A percentile compares a stretch with the other conserved stretches of the same genome.
phyloP scores from a whole-genome alignment of 805 yeast species.

The Lipomyces anomalus region DNA sequence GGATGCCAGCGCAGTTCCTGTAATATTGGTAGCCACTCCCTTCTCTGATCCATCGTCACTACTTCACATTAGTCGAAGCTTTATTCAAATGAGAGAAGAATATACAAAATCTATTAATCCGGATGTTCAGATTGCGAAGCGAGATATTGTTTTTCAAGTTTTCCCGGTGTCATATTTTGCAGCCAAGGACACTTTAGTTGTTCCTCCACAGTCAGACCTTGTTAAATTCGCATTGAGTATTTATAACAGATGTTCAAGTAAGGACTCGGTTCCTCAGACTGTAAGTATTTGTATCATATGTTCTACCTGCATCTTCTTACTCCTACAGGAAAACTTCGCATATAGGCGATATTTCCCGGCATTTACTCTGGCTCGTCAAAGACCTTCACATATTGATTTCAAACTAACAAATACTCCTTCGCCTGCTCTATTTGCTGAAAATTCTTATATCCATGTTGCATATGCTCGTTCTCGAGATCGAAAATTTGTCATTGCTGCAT shows the following conservation, averaged over 20 bases:
- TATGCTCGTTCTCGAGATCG: slow-evolving; percentile 77
- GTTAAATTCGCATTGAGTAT: slow-evolving; percentile 29
- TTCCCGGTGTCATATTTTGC: slow-evolving; percentile 21
- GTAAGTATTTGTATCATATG: background rate
- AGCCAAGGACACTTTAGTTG: slow-evolving; percentile 27
- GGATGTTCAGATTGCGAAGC: slow-evolving; percentile 1
- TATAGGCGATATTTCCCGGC: slow-evolving; percentile 27
- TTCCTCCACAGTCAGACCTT: slow-evolving; percentile 29
- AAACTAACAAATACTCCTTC: slow-evolving; percentile 27
- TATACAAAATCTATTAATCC: slow-evolving; percentile 6
- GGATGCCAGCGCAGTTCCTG: slow-evolving; percentile 3
- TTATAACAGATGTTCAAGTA: slow-evolving; percentile 30
- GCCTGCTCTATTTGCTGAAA: slow-evolving; percentile 48
- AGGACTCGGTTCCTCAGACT: too few relatives aligned
- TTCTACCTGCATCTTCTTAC: background rate
- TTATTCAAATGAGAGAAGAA: slow-evolving; percentile 14
- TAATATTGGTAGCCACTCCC: slow-evolving; percentile 14
- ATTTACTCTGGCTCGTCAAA: slow-evolving; percentile 33
- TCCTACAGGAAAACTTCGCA: slow-evolving; percentile 1
- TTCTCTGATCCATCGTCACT: slow-evolving; percentile 21
- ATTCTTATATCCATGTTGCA: slow-evolving; percentile 75
- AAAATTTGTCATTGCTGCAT: slow-evolving; percentile 79
- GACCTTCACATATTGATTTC: slow-evolving; percentile 32
- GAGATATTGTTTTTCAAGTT: slow-evolving; percentile 17
- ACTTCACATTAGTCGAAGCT: slow-evolving; percentile 17